A percentile compares a stretch with the other conserved stretches of the same genome.
Evolutionary conservation across 2,329 filamentous ascomycete species (phyloP).

Genomic region (Trichophyton benhamiae): DNA sequence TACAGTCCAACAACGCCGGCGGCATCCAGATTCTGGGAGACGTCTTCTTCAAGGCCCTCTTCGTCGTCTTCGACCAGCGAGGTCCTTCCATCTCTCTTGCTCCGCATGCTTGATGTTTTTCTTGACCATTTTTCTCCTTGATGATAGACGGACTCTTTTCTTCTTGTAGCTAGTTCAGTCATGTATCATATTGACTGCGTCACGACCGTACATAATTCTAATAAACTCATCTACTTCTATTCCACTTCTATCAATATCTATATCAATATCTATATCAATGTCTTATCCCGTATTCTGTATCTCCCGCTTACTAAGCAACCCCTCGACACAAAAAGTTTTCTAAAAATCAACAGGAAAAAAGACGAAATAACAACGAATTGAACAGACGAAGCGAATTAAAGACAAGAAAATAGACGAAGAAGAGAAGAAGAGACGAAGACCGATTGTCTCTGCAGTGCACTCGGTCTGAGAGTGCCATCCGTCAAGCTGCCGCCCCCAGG

Average conservation of each 20-base stretch:
- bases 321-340: not conserved
- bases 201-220: not conserved
- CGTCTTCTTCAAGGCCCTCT: conserved; percentile 47
- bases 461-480: not conserved
- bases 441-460: not conserved
- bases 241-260: not conserved
- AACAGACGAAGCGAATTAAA: not conserved
- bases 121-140: not conserved
- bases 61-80: conserved; percentile 46
- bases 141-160: not conserved
- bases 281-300: not conserved
- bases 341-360: not conserved
- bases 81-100: conserved; percentile 43
- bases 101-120: conserved; percentile 22
- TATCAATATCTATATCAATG: not conserved
- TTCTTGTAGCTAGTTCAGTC: not conserved
- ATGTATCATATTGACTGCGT: not conserved
- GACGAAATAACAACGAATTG: not conserved
- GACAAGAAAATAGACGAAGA: not conserved
- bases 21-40: conserved; percentile 49
- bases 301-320: not conserved
- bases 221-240: not conserved
- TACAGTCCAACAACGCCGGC: conserved; percentile 47
- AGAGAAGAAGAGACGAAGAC: not conserved
- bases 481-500: conserved; percentile 5